These are phyloP conservation scores for Carnegiea gigantea DNA, from an alignment of 179 eudicot species.

Conservation along the genomic window DNA sequence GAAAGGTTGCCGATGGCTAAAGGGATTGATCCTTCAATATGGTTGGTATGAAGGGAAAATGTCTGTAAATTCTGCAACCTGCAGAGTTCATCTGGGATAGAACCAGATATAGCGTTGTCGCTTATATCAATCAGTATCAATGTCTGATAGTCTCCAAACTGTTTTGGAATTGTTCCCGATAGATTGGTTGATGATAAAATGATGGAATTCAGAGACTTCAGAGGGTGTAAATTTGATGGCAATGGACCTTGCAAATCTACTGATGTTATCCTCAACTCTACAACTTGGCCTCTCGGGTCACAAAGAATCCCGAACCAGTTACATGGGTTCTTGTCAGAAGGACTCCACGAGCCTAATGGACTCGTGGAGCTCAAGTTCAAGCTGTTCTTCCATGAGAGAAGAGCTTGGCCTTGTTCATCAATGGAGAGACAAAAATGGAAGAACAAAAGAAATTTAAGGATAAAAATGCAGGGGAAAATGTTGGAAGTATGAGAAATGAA, in stretches of 20 bases:
- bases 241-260: slow-evolving; percentile 60
- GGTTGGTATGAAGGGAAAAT: slow-evolving; percentile 55
- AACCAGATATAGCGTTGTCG: slow-evolving; percentile 58
- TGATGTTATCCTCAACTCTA: slow-evolving; percentile 41
- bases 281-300: slow-evolving; percentile 41
- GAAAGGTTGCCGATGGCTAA: slow-evolving; percentile 63
- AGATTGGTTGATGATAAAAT: slow-evolving; percentile 62
- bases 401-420: slow-evolving; percentile 76
- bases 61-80: slow-evolving; percentile 42
- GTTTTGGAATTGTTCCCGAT: slow-evolving; percentile 61
- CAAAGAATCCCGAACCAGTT: slow-evolving; percentile 70
- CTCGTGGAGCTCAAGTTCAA: slow-evolving; percentile 14
- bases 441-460: slow-evolving; percentile 32
- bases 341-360: slow-evolving; percentile 51
- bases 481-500: slow-evolving; percentile 23
- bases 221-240: slow-evolving; percentile 56
- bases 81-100: slow-evolving; percentile 67
- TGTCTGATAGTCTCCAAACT: slow-evolving; percentile 58
- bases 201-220: slow-evolving; percentile 42
- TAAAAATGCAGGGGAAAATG: slow-evolving; percentile 21
- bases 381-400: slow-evolving; percentile 64
- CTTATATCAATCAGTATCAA: slow-evolving; percentile 56
- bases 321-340: slow-evolving; percentile 57
- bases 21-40: slow-evolving; percentile 60
- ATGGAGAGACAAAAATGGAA: slow-evolving; percentile 46